phyloP scores from a whole-genome alignment of 768 basidiomycete genomes.

The Pisolithus marmoratus region DNA sequence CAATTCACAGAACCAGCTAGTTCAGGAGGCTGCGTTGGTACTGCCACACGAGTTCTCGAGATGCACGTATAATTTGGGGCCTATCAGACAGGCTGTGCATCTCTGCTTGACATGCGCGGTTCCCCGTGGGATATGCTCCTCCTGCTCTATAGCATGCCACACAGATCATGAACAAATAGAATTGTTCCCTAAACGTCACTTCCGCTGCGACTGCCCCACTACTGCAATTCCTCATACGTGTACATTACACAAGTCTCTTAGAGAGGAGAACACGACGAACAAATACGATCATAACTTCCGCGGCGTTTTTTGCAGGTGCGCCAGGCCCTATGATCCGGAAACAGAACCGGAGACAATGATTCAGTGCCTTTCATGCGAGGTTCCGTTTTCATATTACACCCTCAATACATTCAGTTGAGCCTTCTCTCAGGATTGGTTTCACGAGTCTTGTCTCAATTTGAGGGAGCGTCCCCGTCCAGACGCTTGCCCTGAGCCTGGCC shows the following conservation, averaged over 20 bases:
- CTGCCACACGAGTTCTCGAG: conserved; percentile 57
- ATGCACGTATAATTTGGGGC: conserved; percentile 58
- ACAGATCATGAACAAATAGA: conserved; percentile 83
- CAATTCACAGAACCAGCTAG: conserved; percentile 23
- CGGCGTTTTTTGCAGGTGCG: conserved; percentile 70
- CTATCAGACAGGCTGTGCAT: conserved; percentile 73
- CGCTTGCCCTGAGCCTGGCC: conserved; percentile 18
- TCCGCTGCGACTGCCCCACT: conserved; percentile 85
- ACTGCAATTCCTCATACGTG: conserved; percentile 53
- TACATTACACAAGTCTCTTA: conserved; percentile 48
- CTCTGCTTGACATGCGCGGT: conserved; percentile 71
- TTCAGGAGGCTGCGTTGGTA: conserved; percentile 40
- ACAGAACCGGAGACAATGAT: conserved; percentile 83
- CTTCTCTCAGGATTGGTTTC: conserved; percentile 73
- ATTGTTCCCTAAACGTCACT: conserved; percentile 78
- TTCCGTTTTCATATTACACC: conserved; percentile 19
- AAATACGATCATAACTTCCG: conserved; percentile 71
- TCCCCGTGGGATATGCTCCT: conserved; percentile 68
- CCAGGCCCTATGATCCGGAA: conserved; percentile 62
- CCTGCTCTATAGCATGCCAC: conserved; percentile 85
- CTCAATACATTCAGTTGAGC: conserved; percentile 1
- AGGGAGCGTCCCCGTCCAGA: conserved; percentile 51
- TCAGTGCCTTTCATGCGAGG: conserved; percentile 83
- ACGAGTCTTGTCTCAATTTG: conserved; percentile 83
- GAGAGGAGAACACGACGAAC: conserved; percentile 56